Percentiles rank a stretch among this genome's conserved stretches.
Conservation (phyloP, 257 asterid species). For the Solanum pinnatisectum region DNA sequence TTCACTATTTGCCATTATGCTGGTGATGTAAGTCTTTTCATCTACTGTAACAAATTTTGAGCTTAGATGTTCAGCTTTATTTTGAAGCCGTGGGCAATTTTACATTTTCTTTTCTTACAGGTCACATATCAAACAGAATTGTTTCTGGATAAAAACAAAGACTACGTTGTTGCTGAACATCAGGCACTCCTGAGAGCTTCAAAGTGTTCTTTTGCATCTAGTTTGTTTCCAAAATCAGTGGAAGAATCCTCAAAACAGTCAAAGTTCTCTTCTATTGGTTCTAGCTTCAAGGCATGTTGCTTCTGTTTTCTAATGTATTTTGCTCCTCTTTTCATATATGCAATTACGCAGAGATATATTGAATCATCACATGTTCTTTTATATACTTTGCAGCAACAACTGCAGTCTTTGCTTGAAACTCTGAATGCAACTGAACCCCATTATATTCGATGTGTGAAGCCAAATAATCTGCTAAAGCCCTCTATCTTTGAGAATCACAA, state of each 20-base stretch:
- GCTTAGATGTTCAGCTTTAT: neutral
- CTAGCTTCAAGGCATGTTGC: neutral
- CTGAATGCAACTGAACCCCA: constrained; percentile 58
- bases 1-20: neutral
- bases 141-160: neutral
- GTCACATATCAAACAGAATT: neutral
- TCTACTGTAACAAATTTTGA: neutral
- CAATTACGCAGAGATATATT: neutral
- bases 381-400: constrained; percentile 48
- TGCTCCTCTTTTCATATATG: neutral
- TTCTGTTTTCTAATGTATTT: neutral
- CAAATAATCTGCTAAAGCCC: constrained; percentile 94
- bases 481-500: constrained; percentile 90
- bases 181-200: neutral
- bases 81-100: neutral
- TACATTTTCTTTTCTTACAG: neutral
- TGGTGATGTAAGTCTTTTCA: neutral
- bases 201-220: neutral
- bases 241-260: neutral
- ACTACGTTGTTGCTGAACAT: neutral
- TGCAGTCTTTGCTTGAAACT: constrained; percentile 53
- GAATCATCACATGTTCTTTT: neutral
- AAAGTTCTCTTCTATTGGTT: neutral
- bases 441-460: constrained; percentile 80
- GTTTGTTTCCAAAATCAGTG: neutral